Base-by-base conservation (phyloP, 2,329 filamentous ascomycete genomes). In the Magnaporthiopsis poae region DNA sequence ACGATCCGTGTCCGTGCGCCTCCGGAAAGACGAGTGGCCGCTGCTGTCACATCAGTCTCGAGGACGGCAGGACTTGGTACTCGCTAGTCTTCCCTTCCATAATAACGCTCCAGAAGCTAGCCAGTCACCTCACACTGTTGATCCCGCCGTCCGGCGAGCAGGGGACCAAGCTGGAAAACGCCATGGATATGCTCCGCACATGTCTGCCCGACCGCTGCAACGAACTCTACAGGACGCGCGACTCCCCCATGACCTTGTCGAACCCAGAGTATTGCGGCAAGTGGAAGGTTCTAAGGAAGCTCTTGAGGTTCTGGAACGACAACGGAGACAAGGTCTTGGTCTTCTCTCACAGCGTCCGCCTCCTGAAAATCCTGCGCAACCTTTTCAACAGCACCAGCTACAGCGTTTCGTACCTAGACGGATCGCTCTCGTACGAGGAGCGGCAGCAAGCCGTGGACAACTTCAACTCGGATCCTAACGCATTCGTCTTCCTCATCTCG, bases 401-500 rank as follows among this genome's bases (percentile, higher is more conserved):
- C 78, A 96, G 89, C 66, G 89, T 96, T 69, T 94, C 89, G 71
- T 98, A 96, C 73, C 81, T 99, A 5, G 93, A 97, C 72, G 95
- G 95, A 0, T 86, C 87, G 12, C 87, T 98, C 79, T 85, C 81
- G 46, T 93, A 95, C 71, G 90, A 92, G 65, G 92, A 96, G 66
- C 88, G 95, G 12, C 88, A 93, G 69, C 86, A 85, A 62, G 86
- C 86, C 0, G 95, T 99, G 0, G 90, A 96, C 73, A 89, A 92
- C 63, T 99, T 96, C 84, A 99, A 99, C 75, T 86, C 90, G 0
- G 89, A 96, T 73, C 86, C 92, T 0, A 83, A 82, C 4, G 91
- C 95, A 73, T 99, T 99, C 73, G 92, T 97, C 5, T 99, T 99
- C 72, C 82, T 99, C 27, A 97, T 99, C 72, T 96, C 91, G 29